A percentile compares a stretch with the other conserved stretches of the same genome.
These are phyloP conservation scores for Fusarium virguliforme DNA, from an alignment of 2,329 filamentous ascomycete genomes.

Conservation along the genomic window DNA sequence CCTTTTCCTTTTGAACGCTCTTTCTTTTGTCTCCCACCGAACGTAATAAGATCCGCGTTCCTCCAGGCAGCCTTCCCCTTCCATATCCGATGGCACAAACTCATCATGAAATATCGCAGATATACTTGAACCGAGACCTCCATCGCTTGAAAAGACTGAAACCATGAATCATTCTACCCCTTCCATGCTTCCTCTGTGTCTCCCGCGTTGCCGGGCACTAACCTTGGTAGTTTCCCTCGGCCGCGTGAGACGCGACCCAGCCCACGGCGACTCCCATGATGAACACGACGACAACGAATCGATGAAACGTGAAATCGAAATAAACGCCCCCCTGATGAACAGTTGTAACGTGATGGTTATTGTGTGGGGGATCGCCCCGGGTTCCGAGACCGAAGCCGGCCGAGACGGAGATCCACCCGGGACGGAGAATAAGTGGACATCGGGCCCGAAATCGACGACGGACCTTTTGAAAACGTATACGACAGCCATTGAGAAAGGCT, in stretches of 20 bases:
- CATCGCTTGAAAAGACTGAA: background rate
- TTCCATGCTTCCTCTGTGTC: background rate
- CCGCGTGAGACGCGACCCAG: background rate
- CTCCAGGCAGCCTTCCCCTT: background rate
- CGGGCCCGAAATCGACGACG: constrained; percentile 2
- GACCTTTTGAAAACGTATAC: constrained; percentile 1
- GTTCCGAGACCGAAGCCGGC: constrained; percentile 5
- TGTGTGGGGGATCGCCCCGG: background rate
- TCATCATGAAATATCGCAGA: constrained; percentile 3
- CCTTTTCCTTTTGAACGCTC: background rate
- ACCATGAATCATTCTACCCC: background rate
- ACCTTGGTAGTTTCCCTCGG: background rate
- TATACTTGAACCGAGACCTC: background rate
- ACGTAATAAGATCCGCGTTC: background rate
- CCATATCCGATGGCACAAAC: background rate
- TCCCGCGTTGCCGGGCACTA: background rate
- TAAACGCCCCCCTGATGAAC: background rate
- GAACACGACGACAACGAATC: background rate
- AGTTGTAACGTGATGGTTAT: background rate
- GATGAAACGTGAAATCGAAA: background rate
- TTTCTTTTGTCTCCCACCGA: background rate
- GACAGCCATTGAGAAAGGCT: background rate
- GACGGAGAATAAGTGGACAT: constrained; percentile 12
- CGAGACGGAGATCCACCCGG: constrained; percentile 1
- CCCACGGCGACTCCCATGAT: background rate